Evolutionary conservation across 495 filamentous ascomycete species (phyloP), one percentile per base, ranked within the genome.

Genomic region (Aspergillus egyptiacus): DNA sequence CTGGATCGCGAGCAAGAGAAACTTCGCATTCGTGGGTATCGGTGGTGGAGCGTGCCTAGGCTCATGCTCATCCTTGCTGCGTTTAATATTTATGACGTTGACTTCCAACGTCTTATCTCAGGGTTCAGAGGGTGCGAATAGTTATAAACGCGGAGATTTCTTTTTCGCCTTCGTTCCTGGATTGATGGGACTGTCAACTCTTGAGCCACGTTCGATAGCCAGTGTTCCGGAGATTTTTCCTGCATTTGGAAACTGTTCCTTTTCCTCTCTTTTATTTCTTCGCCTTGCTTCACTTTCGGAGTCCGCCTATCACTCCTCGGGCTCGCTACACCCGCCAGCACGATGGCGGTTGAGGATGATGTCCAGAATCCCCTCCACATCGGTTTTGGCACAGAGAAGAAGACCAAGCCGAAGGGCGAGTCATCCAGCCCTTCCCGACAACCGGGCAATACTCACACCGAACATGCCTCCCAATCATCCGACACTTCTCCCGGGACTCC

Each of bases 401-500:
- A 54, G 18, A 15, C 39, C 1, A 5, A 48, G 15, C 11, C 18
- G 24, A 39, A 3, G 17, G 20, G 8, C 7, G 13, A 40, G 10
- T 25, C 10, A 11, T 5, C n/a, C 2, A 64, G 51, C 17, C 51
- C 55, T 15, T 48, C 46, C 7, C 35, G 54, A 23, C 39, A 39
- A 13, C 56, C 48, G 3, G 48, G 11, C 13, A 33, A 58, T 9
- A 32, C 44, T 0, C 57, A 60, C 25, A 57, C 53, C 10, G 62
- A 65, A 49, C 18, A 59, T 48, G 57, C 53, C 13, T 51, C 48
- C 0, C 52, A 53, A 19, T 54, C 50, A 9, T 57, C 54, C 0
- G 57, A 63, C 39, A 33, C 32, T 9, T 57, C 57, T 23, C 59
- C 51, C 23, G 55, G 52, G 17, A 6, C 25, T 15, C 50, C 20